These are phyloP conservation scores for Hypericum perforatum DNA, from an alignment of 345 rosid genomes.

Conservation along the genomic window DNA sequence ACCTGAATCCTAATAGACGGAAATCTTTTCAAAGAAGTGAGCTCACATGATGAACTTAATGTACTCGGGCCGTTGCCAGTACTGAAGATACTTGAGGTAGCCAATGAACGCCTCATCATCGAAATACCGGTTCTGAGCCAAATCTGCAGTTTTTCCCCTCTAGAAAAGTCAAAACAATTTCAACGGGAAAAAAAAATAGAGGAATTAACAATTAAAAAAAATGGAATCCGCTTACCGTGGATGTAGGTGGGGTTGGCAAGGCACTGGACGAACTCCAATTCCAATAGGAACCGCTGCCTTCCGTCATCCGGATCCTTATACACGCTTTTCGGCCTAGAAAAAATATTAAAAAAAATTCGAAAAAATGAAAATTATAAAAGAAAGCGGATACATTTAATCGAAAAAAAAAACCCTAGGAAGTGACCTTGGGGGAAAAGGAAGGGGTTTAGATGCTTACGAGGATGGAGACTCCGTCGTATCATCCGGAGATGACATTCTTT, in stretches of 20 bases:
- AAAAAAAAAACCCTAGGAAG: background rate
- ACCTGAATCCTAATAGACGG: background rate
- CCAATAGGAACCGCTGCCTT: constrained; percentile 72
- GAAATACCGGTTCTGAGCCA: constrained; percentile 97
- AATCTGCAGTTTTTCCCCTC: constrained; percentile 38
- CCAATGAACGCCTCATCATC: constrained; percentile 97
- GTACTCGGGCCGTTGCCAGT: constrained; percentile 94
- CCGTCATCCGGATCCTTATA: constrained; percentile 94
- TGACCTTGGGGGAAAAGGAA: background rate
- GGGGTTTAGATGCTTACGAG: background rate
- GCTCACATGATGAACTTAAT: constrained; percentile 84
- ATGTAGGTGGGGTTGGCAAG: constrained; percentile 97
- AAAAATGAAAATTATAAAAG: background rate
- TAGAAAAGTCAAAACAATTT: background rate
- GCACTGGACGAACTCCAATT: constrained; percentile 88
- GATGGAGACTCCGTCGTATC: background rate
- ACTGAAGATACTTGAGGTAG: constrained; percentile 90
- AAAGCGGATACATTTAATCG: too few species aligned
- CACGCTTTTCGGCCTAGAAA: background rate
- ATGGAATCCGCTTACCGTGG: constrained; percentile 42
- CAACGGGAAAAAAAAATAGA: background rate
- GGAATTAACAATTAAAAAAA: background rate
- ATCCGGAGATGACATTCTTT: background rate
- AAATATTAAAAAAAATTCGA: background rate
- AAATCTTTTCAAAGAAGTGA: background rate